Evolutionary conservation across 1,284 basidiomycete genomes (phyloP).

Genomic region (Vanrija pseudolonga): DNA sequence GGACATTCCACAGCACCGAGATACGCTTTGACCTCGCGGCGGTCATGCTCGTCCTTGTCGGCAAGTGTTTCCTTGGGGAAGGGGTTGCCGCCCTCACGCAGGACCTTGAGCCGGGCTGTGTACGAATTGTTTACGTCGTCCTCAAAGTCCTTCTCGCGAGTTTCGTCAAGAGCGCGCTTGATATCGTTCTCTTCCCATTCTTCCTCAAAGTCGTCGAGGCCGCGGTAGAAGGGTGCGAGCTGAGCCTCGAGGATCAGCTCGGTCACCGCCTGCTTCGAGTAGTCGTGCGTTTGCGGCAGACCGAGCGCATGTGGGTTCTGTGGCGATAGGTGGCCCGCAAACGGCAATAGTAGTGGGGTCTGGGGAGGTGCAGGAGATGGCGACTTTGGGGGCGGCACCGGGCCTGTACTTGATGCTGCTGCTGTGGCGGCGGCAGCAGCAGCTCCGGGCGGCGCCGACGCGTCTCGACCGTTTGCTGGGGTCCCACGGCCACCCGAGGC

Average conservation of each 20-base stretch:
- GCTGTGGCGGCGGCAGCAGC: constrained; percentile 10
- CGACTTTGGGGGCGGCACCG: constrained; percentile 20
- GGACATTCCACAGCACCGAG: constrained; percentile 89
- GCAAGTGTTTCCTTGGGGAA: not conserved
- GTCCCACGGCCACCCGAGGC: not conserved
- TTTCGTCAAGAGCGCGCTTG: constrained; percentile 48
- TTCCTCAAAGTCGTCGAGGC: constrained; percentile 86
- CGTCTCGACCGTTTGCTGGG: constrained; percentile 2
- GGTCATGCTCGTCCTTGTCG: constrained; percentile 55
- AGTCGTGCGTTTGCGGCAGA: constrained; percentile 63
- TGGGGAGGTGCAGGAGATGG: constrained; percentile 55
- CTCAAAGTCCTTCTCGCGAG: constrained; percentile 35
- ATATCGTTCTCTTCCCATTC: constrained; percentile 81
- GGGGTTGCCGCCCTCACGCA: constrained; percentile 21
- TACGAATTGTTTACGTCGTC: constrained; percentile 36
- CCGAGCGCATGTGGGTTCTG: constrained; percentile 83
- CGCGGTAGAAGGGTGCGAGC: constrained; percentile 92
- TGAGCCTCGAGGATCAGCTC: constrained; percentile 80
- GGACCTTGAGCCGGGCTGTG: constrained; percentile 33
- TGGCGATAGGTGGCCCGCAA: constrained; percentile 70
- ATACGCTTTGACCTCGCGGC: constrained; percentile 70
- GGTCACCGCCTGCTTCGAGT: constrained; percentile 81
- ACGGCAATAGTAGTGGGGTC: constrained; percentile 57
- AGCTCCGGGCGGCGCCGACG: constrained; percentile 5
- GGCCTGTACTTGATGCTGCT: constrained; percentile 23